Conservation (phyloP, 768 basidiomycete species). For the Auriscalpium microsporum region DNA sequence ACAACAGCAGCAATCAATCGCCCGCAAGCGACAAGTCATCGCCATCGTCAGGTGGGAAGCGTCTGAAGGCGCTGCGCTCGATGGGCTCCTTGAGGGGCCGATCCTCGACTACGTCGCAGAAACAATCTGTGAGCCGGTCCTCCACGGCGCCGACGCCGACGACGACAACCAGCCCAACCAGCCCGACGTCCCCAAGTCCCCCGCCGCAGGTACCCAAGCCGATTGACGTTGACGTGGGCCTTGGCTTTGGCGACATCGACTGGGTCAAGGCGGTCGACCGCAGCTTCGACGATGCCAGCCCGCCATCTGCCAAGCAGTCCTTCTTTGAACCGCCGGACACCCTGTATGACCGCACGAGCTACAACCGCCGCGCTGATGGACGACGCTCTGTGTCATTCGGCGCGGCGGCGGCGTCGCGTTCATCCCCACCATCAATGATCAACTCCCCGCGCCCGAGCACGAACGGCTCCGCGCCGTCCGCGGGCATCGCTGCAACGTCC, state of each 20-base stretch:
- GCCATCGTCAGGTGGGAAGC: constrained; percentile 34
- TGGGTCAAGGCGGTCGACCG: constrained; percentile 34
- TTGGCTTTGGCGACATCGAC: constrained; percentile 31
- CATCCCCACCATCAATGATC: constrained; percentile 47
- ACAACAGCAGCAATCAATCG: constrained; percentile 28
- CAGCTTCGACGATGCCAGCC: constrained; percentile 15
- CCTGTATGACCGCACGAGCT: not conserved
- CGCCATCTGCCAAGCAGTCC: constrained; percentile 18
- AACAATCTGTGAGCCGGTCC: not conserved
- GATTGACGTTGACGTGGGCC: constrained; percentile 30
- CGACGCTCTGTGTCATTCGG: constrained; percentile 67
- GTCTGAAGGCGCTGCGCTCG: constrained; percentile 66
- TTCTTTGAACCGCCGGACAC: constrained; percentile 25
- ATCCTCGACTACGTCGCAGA: constrained; percentile 22
- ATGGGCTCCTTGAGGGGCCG: constrained; percentile 73
- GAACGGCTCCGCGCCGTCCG: constrained; percentile 12
- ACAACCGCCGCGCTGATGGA: constrained; percentile 39
- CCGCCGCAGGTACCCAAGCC: constrained; percentile 49
- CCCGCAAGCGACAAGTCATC: constrained; percentile 32
- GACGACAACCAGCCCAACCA: no score
- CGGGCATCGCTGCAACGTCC: constrained; percentile 24
- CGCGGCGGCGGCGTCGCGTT: constrained; percentile 15
- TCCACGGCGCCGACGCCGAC: not conserved
- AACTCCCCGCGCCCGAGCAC: constrained; percentile 27
- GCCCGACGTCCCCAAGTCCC: constrained; percentile 8